Conservation (phyloP, 2,329 filamentous ascomycete species). For the Fusarium sp. region DNA sequence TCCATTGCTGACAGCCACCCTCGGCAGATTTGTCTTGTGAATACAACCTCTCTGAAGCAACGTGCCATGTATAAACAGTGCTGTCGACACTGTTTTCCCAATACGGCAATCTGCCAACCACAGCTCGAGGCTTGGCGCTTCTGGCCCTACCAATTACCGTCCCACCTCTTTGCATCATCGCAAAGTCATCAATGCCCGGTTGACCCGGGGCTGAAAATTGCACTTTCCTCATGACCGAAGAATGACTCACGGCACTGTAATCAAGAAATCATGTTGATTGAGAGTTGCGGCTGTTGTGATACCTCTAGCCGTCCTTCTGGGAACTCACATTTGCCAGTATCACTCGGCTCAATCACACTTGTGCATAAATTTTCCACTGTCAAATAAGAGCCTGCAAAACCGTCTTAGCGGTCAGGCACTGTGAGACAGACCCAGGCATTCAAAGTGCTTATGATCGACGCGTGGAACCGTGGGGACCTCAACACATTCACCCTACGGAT, state of each 20-base stretch:
- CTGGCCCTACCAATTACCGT: neutral
- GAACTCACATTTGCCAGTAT: neutral
- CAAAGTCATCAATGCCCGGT: neutral
- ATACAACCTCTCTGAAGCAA: neutral
- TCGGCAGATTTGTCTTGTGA: neutral
- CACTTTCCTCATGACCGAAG: neutral
- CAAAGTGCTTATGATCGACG: neutral
- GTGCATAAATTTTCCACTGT: neutral
- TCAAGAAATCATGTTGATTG: neutral
- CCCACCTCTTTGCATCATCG: slow-evolving; percentile 1
- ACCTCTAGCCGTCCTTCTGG: neutral
- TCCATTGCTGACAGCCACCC: neutral
- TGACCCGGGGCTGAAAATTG: neutral
- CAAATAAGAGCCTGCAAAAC: neutral
- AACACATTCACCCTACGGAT: neutral
- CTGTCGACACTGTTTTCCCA: slow-evolving; percentile 1
- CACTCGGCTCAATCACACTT: neutral
- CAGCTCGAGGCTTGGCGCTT: neutral
- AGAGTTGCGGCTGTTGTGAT: neutral
- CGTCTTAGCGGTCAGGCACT: neutral
- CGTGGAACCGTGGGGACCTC: neutral
- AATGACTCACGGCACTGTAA: neutral
- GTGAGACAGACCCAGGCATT: neutral
- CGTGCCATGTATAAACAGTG: neutral
- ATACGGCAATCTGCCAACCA: neutral